phyloP scores from a whole-genome alignment of 2,329 filamentous ascomycete genomes.

The Epichloe baconii region DNA sequence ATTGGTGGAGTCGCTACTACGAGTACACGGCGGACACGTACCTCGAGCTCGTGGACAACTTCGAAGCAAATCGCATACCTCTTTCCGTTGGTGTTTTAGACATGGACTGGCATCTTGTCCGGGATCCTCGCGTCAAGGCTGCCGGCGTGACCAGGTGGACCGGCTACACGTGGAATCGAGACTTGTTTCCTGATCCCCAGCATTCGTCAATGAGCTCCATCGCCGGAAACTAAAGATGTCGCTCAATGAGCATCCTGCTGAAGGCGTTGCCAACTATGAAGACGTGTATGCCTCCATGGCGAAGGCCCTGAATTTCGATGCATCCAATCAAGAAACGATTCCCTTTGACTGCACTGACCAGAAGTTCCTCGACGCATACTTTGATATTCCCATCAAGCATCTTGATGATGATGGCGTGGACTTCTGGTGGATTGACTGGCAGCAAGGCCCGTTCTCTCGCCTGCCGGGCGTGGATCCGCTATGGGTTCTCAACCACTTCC shows the following conservation, averaged over 20 bases:
- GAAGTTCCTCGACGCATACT: slow-evolving; percentile 44
- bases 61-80: slow-evolving; percentile 36
- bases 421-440: slow-evolving; percentile 59
- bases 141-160: slow-evolving; percentile 37
- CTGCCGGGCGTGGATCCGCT: slow-evolving; percentile 47
- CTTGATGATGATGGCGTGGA: slow-evolving; percentile 44
- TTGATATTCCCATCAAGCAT: slow-evolving; percentile 40
- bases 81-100: slow-evolving; percentile 48
- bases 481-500: slow-evolving; percentile 53
- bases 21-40: slow-evolving; percentile 43
- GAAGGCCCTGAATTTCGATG: slow-evolving; percentile 36
- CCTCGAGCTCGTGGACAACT: slow-evolving; percentile 42
- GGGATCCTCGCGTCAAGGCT: slow-evolving; percentile 28
- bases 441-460: slow-evolving; percentile 43
- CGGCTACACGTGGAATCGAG: slow-evolving; percentile 7
- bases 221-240: slow-evolving; percentile 38
- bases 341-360: slow-evolving; percentile 41
- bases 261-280: slow-evolving; percentile 43
- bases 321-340: slow-evolving; percentile 34
- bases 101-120: slow-evolving; percentile 53
- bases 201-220: slow-evolving; percentile 38
- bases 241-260: slow-evolving; percentile 50
- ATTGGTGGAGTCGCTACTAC: slow-evolving; percentile 55
- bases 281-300: slow-evolving; percentile 43
- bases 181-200: slow-evolving; percentile 41